A percentile compares a stretch with the other conserved stretches of the same genome.
Conservation (phyloP, 1,284 basidiomycete species). For the Cryptococcus neoformans region DNA sequence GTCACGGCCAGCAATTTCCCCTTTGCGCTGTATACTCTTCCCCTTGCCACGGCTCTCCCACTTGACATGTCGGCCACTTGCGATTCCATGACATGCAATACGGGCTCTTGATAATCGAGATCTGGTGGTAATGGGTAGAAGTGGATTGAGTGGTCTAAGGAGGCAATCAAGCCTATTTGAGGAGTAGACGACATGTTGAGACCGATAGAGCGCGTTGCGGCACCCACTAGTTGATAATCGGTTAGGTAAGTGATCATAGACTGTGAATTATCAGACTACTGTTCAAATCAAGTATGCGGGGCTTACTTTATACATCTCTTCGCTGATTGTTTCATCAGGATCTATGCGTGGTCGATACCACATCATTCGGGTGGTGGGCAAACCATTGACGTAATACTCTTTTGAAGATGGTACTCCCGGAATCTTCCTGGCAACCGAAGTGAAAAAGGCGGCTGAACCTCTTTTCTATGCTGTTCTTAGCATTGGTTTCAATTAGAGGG, state of each 20-base stretch:
- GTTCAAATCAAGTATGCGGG: background rate
- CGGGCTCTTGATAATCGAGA: conserved; percentile 3
- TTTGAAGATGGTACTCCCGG: conserved; percentile 8
- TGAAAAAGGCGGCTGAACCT: conserved; percentile 62
- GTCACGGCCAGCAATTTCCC: conserved; percentile 1
- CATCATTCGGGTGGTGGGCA: conserved; percentile 58
- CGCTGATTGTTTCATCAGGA: conserved; percentile 57
- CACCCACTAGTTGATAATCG: conserved; percentile 71
- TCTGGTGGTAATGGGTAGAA: conserved; percentile 58
- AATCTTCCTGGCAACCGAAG: conserved; percentile 48
- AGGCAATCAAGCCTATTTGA: conserved; percentile 68
- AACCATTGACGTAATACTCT: conserved; percentile 17
- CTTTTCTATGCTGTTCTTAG: conserved; percentile 57
- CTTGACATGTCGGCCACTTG: background rate
- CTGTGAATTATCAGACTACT: conserved; percentile 47
- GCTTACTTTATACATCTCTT: conserved; percentile 72
- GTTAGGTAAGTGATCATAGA: conserved; percentile 82
- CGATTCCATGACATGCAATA: conserved; percentile 1
- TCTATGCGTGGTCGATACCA: conserved; percentile 70
- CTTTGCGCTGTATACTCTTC: background rate
- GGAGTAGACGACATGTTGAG: conserved; percentile 51
- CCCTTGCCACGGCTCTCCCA: background rate
- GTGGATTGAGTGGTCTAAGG: conserved; percentile 78
- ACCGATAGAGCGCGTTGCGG: conserved; percentile 62
- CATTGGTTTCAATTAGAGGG: background rate